A percentile compares a stretch with the other conserved stretches of the same genome.
These are phyloP conservation scores for Mycena crocata DNA, from an alignment of 768 basidiomycete genomes.

Conservation along the genomic window DNA sequence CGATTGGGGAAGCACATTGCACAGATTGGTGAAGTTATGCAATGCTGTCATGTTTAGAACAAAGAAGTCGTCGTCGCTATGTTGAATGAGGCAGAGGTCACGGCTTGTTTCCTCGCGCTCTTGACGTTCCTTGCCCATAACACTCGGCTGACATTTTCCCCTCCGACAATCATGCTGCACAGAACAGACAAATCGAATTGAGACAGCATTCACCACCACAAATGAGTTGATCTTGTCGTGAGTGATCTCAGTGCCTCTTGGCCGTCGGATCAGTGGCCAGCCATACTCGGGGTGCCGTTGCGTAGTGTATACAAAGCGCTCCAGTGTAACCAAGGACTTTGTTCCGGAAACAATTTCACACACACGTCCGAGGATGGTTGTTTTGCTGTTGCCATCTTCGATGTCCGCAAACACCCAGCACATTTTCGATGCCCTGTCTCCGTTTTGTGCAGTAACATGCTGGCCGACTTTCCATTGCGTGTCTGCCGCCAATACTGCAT, in stretches of 20 bases:
- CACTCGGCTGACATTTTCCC: conserved; percentile 4
- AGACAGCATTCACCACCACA: not conserved
- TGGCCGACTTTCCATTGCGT: not conserved
- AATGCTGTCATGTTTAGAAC: conserved; percentile 27
- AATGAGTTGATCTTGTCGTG: not conserved
- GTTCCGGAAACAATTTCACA: not conserved
- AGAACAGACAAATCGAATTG: conserved; percentile 21
- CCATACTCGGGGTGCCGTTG: conserved; percentile 7
- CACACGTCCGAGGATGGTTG: not conserved
- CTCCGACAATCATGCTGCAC: conserved; percentile 33
- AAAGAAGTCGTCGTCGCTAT: conserved; percentile 21
- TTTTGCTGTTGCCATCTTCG: not conserved
- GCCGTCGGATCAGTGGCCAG: conserved; percentile 1
- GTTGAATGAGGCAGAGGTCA: not conserved
- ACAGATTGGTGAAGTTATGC: conserved; percentile 21
- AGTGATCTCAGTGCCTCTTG: not conserved
- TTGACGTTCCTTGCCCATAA: not conserved
- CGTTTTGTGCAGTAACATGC: not conserved
- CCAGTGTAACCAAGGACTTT: not conserved
- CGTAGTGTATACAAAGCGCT: conserved; percentile 10
- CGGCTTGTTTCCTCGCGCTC: conserved; percentile 18
- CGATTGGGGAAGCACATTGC: conserved; percentile 8
- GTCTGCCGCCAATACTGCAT: not conserved
- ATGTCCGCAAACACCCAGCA: not conserved
- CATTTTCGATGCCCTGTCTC: not conserved